phyloP scores from a whole-genome alignment of 441 rosid species.

The Mallotus repandus region DNA sequence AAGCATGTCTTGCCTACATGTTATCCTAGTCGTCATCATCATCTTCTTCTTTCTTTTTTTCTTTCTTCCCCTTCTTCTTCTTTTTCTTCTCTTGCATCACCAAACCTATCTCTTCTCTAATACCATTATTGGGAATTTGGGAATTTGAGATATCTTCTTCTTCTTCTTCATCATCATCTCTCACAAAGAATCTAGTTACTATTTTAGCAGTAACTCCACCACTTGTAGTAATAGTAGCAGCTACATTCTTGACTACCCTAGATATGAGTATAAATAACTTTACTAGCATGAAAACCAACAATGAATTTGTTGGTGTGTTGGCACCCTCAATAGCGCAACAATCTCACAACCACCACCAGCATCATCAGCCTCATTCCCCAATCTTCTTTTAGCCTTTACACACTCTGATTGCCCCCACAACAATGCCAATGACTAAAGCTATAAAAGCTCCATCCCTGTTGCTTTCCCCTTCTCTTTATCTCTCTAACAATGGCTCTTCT shows the following conservation, averaged over 20 bases:
- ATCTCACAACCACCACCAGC: conserved; percentile 33
- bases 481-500: conserved; percentile 42
- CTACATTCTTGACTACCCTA: conserved; percentile 9
- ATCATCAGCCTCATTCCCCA: conserved; percentile 49
- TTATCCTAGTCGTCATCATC: too few relatives aligned
- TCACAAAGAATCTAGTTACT: conserved; percentile 21
- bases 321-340: conserved; percentile 27
- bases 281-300: conserved; percentile 22
- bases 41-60: too few relatives aligned
- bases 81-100: too few relatives aligned
- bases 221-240: conserved; percentile 11
- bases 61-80: too few relatives aligned
- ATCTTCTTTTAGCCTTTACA: conserved; percentile 61
- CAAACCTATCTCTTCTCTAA: too few relatives aligned
- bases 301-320: conserved; percentile 41
- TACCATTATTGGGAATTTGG: too few relatives aligned
- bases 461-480: conserved; percentile 45
- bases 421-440: conserved; percentile 20
- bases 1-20: too few relatives aligned
- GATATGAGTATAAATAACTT: conserved; percentile 25
- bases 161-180: too few relatives aligned
- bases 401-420: conserved; percentile 30
- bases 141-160: too few relatives aligned
- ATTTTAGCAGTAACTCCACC: conserved; percentile 37
- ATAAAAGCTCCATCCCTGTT: conserved; percentile 51